Evolutionary conservation across 495 filamentous ascomycete species (phyloP).

Genomic region (Talaromyces thailandensis): DNA sequence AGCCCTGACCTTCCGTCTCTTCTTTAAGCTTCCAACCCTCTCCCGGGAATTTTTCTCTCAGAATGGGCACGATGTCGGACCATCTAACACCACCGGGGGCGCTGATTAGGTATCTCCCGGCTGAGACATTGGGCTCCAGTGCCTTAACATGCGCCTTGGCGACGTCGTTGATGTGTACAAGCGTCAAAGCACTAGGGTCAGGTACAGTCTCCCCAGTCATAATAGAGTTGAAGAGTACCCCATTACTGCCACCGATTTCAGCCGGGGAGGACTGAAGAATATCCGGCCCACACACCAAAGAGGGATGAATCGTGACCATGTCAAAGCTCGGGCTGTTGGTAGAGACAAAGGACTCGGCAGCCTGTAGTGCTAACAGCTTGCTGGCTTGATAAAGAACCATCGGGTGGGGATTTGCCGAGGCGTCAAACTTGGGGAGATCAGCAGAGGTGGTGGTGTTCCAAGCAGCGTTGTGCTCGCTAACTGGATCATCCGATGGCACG

Average conservation of each 20-base stretch:
- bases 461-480: slow-evolving; percentile 19
- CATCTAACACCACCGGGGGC: slow-evolving; percentile 18
- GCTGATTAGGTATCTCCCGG: slow-evolving; percentile 9
- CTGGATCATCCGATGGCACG: neutral
- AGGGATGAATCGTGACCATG: slow-evolving; percentile 20
- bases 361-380: slow-evolving; percentile 22
- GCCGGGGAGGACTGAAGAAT: slow-evolving; percentile 18
- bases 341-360: slow-evolving; percentile 16
- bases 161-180: slow-evolving; percentile 35
- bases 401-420: slow-evolving; percentile 8
- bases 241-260: slow-evolving; percentile 12
- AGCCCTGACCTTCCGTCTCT: slow-evolving; percentile 19
- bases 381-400: slow-evolving; percentile 20
- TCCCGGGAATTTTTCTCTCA: slow-evolving; percentile 20
- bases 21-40: slow-evolving; percentile 15
- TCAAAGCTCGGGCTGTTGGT: slow-evolving; percentile 17
- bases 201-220: slow-evolving; percentile 8
- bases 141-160: slow-evolving; percentile 25
- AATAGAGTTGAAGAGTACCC: slow-evolving; percentile 13
- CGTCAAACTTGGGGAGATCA: slow-evolving; percentile 10
- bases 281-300: slow-evolving; percentile 23
- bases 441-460: slow-evolving; percentile 20
- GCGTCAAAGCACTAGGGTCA: slow-evolving; percentile 3
- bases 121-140: slow-evolving; percentile 14
- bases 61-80: slow-evolving; percentile 19